phyloP scores from a whole-genome alignment of 108 stramenopile genomes.

The Craspedostauros australis region DNA sequence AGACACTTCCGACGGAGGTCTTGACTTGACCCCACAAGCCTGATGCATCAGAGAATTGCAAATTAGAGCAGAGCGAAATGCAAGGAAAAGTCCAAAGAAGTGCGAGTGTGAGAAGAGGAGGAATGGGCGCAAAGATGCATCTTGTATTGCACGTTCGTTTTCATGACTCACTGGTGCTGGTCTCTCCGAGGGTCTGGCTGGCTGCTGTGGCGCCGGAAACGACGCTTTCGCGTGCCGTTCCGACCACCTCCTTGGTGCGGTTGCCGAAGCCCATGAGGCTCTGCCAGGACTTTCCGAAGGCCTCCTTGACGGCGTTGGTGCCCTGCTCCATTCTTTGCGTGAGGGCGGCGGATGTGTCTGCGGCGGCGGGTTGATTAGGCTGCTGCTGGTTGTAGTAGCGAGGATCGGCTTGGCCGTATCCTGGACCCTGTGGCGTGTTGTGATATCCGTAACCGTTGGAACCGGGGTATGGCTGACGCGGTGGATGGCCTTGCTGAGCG shows the following conservation, averaged over 20 bases:
- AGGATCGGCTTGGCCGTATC: conserved; percentile 29
- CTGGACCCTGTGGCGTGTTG: conserved; percentile 1
- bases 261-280: conserved; percentile 46
- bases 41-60: conserved; percentile 2
- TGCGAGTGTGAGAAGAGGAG: background rate
- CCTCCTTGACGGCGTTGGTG: conserved; percentile 25
- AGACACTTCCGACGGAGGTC: conserved; percentile 34
- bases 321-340: conserved; percentile 19
- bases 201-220: conserved; percentile 38
- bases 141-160: background rate
- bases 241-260: conserved; percentile 38
- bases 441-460: background rate
- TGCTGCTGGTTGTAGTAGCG: conserved; percentile 5
- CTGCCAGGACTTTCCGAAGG: conserved; percentile 48
- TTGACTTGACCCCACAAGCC: conserved; percentile 32
- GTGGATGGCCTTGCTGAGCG: no score
- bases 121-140: background rate
- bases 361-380: conserved; percentile 8
- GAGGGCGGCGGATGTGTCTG: conserved; percentile 19
- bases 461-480: no score
- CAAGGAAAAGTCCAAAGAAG: background rate
- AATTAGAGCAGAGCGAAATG: background rate
- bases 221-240: conserved; percentile 36
- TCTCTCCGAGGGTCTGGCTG: conserved; percentile 27
- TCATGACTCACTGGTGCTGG: conserved; percentile 44